Percentiles rank a stretch among this genome's conserved stretches.
phyloP scores from a whole-genome alignment of 305 asterid genomes.

The Vinca major region DNA sequence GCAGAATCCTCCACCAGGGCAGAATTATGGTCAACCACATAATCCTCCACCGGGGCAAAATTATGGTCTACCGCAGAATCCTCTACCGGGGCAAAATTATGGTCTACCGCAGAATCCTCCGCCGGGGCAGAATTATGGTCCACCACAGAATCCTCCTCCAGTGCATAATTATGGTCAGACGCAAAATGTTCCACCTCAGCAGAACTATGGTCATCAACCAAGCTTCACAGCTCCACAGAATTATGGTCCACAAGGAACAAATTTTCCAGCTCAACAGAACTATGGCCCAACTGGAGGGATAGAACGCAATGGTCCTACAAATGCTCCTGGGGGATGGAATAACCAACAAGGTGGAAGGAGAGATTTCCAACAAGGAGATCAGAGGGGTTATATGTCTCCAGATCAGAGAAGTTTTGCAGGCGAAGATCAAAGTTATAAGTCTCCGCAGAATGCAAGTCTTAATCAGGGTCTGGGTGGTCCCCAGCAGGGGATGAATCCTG shows the following conservation, averaged over 20 bases:
- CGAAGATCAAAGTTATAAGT: slow-evolving; percentile 21
- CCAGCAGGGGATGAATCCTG: slow-evolving; percentile 16
- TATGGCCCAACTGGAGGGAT: slow-evolving; percentile 29
- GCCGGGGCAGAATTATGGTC: slow-evolving; percentile 14
- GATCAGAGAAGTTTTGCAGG: slow-evolving; percentile 28
- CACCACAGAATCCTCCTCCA: slow-evolving; percentile 11
- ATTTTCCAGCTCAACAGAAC: slow-evolving; percentile 27
- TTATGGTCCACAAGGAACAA: slow-evolving; percentile 24
- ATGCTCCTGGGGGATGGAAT: slow-evolving; percentile 28
- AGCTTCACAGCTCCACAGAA: slow-evolving; percentile 21
- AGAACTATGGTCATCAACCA: slow-evolving; percentile 16
- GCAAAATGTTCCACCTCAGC: slow-evolving; percentile 22
- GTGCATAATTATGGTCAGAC: slow-evolving; percentile 21
- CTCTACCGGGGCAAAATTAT: slow-evolving; percentile 12
- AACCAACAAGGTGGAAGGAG: slow-evolving; percentile 18
- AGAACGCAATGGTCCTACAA: slow-evolving; percentile 24
- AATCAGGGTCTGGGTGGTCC: slow-evolving; percentile 24
- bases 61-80: too few relatives aligned
- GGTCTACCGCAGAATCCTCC: slow-evolving; percentile 18
- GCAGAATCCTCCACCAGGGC: slow-evolving; percentile 1
- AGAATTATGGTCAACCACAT: too few relatives aligned
- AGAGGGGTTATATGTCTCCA: slow-evolving; percentile 25
- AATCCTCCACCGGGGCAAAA: slow-evolving; percentile 8
- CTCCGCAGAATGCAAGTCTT: slow-evolving; percentile 27
- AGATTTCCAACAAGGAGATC: slow-evolving; percentile 31